Base-by-base conservation (phyloP, 2,329 filamentous ascomycete genomes). In the Fusarium sp. region DNA sequence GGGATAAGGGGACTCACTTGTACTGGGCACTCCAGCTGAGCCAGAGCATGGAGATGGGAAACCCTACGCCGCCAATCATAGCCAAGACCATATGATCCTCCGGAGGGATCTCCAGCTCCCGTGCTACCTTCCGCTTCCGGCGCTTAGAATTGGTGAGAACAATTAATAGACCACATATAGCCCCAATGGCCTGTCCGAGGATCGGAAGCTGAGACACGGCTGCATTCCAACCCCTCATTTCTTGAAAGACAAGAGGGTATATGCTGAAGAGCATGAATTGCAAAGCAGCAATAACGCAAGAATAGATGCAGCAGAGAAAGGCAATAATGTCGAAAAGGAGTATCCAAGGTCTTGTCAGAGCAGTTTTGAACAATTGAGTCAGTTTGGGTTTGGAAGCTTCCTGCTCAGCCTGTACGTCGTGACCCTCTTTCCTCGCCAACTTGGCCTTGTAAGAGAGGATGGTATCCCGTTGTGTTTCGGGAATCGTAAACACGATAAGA, bases 211-310 rank as follows among this genome's bases (percentile, higher is more conserved):
- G 46, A 15, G 27, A 53, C n/a, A 59, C 25, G 3, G 24, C 54
- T 2, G 25, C 16, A 6, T 53, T 53, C 46, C 27, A 59, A 6
- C 47, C 22, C 32, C 47, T 59, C 38, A 44, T 10, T 1, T 34
- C 10, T 5, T 22, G 27, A 12, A 44, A 53, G 1, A 59, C 47
- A 6, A 53, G 20, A 6, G 34, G 34, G 11, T 34, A 44, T 32
- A 53, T 44, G 27, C 27, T 59, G 20, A 53, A 59, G 3, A 59
- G 27, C 34, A 59, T 59, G 38, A 11, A 59, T 15, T 53, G 38
- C 3, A 59, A 8, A 32, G 47, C 18, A 5, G 16, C 10, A 11
- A 44, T 34, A 11, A 43, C 5, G 2, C 55, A 44, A 3, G 38
- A 34, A 14, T 59, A 59, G 2, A 44, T 6, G 18, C 38, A 59